Base-by-base conservation (phyloP, 345 rosid genomes). In the Syzygium jambos region DNA sequence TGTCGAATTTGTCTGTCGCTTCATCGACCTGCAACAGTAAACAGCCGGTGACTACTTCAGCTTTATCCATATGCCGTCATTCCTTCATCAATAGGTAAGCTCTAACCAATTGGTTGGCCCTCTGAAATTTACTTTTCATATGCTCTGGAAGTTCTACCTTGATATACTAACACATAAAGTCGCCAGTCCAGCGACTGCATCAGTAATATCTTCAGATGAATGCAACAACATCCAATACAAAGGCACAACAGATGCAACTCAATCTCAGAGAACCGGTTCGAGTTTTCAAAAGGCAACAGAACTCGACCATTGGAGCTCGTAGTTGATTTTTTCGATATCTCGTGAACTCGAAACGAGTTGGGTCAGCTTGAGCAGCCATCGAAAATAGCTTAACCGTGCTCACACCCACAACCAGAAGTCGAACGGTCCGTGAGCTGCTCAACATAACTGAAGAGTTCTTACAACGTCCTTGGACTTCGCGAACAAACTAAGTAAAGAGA, bases 1-100 rank as follows among this genome's bases (percentile, higher is more conserved):
- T 90, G 12, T 95, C 93, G 73, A 95, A 95, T 92, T 93, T 92
- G 83, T 54, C 89, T 1, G 93, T 80, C 85, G 90, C 98, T 88
- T 92, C 94, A 88, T 92, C 98, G 0, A 94, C 98, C 99, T 97
- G 93, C 87, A 85, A 68, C 54, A 52, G 57, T 14, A 77, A 85
- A 88, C 86, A 54, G 57, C 59, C 4, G 4, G 82, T 0, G 49
- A 73, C 82, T 73, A 38, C 82, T 73, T 73, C 82, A 34, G 27
- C 82, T 38, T 1, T 38, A 38, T 14, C 82, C 27, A 49, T 1
- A 38, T 19, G 3, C 82, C 38, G 49, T 38, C 82, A 43, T 38
- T 43, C 82, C 49, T 73, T 19, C 80, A 4, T 73, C 6, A 73
- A 38, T 21, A 73, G 2, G 78, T 0, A n/a, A 29, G 78, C 78